Evolutionary conservation across 176 grass and related monocot species (phyloP), one percentile per base, ranked within the genome.

Genomic region (Ensete ventricosum): DNA sequence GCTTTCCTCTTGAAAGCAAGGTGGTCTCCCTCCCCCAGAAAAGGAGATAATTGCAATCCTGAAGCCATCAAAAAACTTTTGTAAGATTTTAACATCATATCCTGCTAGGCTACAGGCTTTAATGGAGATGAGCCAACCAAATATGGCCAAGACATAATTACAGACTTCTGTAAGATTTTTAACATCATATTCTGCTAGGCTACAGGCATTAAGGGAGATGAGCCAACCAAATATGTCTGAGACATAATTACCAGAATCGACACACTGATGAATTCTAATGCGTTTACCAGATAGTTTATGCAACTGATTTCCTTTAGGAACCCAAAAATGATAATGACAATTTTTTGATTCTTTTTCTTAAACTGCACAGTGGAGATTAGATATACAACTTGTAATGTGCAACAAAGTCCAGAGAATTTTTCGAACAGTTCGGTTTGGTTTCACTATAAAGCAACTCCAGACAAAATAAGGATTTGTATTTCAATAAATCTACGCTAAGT

Each of bases 1-100:
- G 50, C 58, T 26, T 84, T 86, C 19, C 79, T 79, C 73, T 86
- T 89, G 55, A 74, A 51, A 50, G 16, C 76, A 13, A 59, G 6
- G 9, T 16, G 50, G 59, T 51, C 52, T 17, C 3, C 10, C 73
- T 25, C 50, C 14, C 77, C 86, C 20, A 8, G 52, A 65, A 29
- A 10, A 74, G 22, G 8, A 77, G 59, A 63, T 53, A 53, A 52
- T 52, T 24, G 59, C 60, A 27, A 23, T 24, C 75, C 43, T 65
- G 43, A 74, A 74, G 9, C 16, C 13, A 21, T 19, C 10, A 2
- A 49, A 69, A 73, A 67, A 19, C 13, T 16, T 16, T 34, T 24
- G 17, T 22, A 29, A 55, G 53, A 55, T 19, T 26, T 14, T 25
- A 55, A 27, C 11, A 23, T 23, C 11, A 53, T 13, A 50, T 71